Evolutionary conservation across 2,329 filamentous ascomycete genomes (phyloP).

Genomic region (Aspergillus pseudoglaucus): DNA sequence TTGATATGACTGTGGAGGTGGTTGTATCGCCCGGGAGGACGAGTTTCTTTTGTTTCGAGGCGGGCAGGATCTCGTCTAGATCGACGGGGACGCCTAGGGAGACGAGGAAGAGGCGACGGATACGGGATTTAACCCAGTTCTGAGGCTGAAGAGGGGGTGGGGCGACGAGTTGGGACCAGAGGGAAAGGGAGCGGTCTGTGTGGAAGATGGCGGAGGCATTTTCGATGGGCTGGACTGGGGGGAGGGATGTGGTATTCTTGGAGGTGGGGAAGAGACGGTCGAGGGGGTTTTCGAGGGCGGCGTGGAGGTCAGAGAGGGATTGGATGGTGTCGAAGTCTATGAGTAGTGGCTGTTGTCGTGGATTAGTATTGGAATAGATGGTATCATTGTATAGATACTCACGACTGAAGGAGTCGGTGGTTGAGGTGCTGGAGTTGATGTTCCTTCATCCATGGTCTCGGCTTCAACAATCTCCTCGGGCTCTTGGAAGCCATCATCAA

Average conservation of each 20-base stretch:
- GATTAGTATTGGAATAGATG: slow-evolving; percentile 2
- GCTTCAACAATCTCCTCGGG: slow-evolving; percentile 25
- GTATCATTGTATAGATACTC: slow-evolving; percentile 3
- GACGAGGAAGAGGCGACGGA: slow-evolving; percentile 88
- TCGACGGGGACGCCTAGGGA: slow-evolving; percentile 94
- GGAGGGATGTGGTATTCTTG: slow-evolving; percentile 27
- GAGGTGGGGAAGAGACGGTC: slow-evolving; percentile 40
- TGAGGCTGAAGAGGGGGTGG: slow-evolving; percentile 91
- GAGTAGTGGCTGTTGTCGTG: slow-evolving; percentile 27
- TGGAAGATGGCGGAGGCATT: slow-evolving; percentile 60
- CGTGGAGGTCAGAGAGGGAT: slow-evolving; percentile 36
- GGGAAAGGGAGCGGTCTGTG: slow-evolving; percentile 76
- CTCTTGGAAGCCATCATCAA: slow-evolving; percentile 60
- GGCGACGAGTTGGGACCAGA: slow-evolving; percentile 95
- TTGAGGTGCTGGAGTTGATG: slow-evolving; percentile 12
- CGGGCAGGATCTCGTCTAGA: slow-evolving; percentile 91
- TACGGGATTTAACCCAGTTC: slow-evolving; percentile 95
- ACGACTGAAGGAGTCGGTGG: slow-evolving; percentile 37
- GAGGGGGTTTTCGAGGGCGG: slow-evolving; percentile 33
- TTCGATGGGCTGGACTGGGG: slow-evolving; percentile 34
- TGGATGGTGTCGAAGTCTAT: slow-evolving; percentile 51
- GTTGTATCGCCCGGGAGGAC: slow-evolving; percentile 57
- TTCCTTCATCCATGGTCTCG: slow-evolving; percentile 12
- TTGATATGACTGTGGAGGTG: slow-evolving; percentile 7
- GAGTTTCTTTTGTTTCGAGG: slow-evolving; percentile 96